Evolutionary conservation across 2,329 filamentous ascomycete genomes (phyloP), one percentile per base, ranked within the genome.

Genomic region (Ophiostoma novo-ulmi): DNA sequence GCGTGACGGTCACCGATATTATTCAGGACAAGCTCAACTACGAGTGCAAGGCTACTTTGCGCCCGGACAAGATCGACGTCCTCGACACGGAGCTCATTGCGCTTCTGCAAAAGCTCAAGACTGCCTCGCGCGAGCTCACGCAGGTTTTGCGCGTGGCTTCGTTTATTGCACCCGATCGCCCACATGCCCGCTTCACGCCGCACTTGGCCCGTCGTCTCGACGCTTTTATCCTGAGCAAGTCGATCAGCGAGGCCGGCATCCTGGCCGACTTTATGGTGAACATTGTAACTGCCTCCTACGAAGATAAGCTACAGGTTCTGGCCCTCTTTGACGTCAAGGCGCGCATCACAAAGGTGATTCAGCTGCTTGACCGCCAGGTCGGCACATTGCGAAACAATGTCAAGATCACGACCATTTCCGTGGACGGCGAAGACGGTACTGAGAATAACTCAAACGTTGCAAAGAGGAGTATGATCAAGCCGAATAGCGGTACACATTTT

Each of bases 181-280:
- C 85, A 67, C 84, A 86, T 31, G 85, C 88, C 0, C 85, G 85
- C 4, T 82, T 98, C 20, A 94, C 93, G 3, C 94, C 94, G 0
- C 82, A 94, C n/a, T 85, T 98, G 69, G 93, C 93, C 0, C 88
- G 93, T 68, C 88, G 94, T 69, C 87, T 99, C 63, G 94, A 98
- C 77, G 81, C 94, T 69, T 95, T 93, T 79, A 97, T 99, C 74
- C 85, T 89, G 41, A 89, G 90, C 78, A 96, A 95, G 78, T 89
- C 93, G 72, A 79, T 95, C 68, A 84, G 87, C 61, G 93, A 98
- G 75, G 94, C 94, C 1, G 94, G 94, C 1, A 82, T 88, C 10
- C 84, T 99, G 11, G 94, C 95, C 7, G 95, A 99, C 78, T 98
- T 98, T 78, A 97, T 99, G 93, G 90, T 93, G 55, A 97, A 97